Evolutionary conservation across 306 rosid genomes (phyloP), one percentile per base, ranked within the genome.

Genomic region (Hippophae gyantsensis): DNA sequence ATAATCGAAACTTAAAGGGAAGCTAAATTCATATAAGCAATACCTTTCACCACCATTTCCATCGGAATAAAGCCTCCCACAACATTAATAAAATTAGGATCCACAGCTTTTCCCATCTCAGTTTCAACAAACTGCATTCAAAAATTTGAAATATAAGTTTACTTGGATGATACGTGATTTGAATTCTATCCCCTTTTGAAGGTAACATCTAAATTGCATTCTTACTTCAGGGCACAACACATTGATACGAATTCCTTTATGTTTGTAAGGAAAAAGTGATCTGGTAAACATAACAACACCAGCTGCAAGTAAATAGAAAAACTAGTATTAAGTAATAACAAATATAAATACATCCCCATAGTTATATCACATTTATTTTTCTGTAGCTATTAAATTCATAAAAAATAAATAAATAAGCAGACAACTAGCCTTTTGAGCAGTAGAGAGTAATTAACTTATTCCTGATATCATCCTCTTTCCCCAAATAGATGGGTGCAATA

Each of bases 201-300:
- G 13, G 42, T 57, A 41, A 8, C 25, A 12, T 46, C 1, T 18
- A 8, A 61, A 63, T 44, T 26, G 52, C 26, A 67, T 41, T 68
- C 76, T 76, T 73, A 92, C 98, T 87, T 92, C 98, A 56, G 98
- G 98, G 73, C 95, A 87, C 71, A 92, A 86, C 67, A 85, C 98
- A 66, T 92, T 92, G 74, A 92, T 45, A 27, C 98, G 89, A 81
- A 92, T 92, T 63, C 98, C 96, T 72, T 58, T 60, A 60, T 71
- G 87, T 73, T 81, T 79, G 73, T 68, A 80, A 14, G 67, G 82
- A 48, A 43, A 56, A 54, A 92, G 98, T 67, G 98, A 55, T 76
- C 98, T 83, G 60, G 93, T 78, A 81, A 92, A 92, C 84, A 83
- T 76, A 62, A 92, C 81, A 80, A 87, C 86, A 7, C 98, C 98